Conservation (phyloP, 352 stramenopile species). For the Phytophthora macrochlamydospora region DNA sequence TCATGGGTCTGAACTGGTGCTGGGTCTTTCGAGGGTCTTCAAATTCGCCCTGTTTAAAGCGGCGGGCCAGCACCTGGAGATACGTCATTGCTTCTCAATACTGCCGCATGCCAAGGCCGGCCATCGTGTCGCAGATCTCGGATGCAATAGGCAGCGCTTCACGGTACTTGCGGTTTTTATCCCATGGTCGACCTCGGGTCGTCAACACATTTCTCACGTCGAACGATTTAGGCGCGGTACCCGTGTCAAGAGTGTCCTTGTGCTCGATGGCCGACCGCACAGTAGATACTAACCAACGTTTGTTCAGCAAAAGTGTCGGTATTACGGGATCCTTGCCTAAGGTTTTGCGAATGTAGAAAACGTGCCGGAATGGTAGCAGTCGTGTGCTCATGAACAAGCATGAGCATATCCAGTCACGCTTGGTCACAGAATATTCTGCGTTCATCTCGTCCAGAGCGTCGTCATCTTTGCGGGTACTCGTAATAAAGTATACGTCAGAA, state of each 20-base stretch:
- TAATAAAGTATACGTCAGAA: conserved; percentile 8
- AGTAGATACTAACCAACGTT: conserved; percentile 3
- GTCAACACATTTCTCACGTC: neutral
- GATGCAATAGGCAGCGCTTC: neutral
- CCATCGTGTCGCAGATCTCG: conserved; percentile 7
- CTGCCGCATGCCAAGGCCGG: conserved; percentile 4
- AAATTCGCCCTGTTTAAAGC: conserved; percentile 4
- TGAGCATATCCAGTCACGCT: conserved; percentile 12
- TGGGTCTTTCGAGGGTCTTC: neutral
- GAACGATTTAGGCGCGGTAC: neutral
- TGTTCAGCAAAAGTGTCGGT: conserved; percentile 3
- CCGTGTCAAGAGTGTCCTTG: neutral
- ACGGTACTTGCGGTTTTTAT: conserved; percentile 3
- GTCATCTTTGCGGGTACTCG: neutral
- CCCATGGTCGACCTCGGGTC: neutral
- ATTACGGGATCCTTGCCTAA: conserved; percentile 5
- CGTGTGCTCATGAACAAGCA: conserved; percentile 10
- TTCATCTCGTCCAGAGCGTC: conserved; percentile 11
- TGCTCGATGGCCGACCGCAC: neutral
- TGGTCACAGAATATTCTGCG: conserved; percentile 14
- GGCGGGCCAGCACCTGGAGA: neutral
- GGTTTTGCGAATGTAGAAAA: conserved; percentile 14
- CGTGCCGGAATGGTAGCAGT: conserved; percentile 11
- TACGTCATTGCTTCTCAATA: neutral
- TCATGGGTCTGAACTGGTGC: too few species aligned